Percentiles rank a stretch among this genome's conserved stretches.
Evolutionary conservation across 1,284 basidiomycete genomes (phyloP).

Genomic region (Ceratobasidium sp.): DNA sequence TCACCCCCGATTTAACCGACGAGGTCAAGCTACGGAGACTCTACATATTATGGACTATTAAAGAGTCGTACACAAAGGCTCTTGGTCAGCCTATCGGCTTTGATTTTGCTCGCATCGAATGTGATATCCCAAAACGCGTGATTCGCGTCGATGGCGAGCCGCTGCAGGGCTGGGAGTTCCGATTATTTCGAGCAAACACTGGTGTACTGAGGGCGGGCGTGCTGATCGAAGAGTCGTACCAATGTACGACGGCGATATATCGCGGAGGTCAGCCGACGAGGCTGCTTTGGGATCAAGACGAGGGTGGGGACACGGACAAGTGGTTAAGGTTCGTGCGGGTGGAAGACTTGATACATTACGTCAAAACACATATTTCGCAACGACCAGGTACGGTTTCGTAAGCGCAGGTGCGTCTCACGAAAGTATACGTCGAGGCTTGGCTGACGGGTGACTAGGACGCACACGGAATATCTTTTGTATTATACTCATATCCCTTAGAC

Average conservation of each 20-base stretch:
- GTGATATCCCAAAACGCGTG: constrained; percentile 73
- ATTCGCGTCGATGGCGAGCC: constrained; percentile 75
- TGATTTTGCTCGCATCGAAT: constrained; percentile 82
- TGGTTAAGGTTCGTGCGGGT: constrained; percentile 37
- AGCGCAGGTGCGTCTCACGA: background rate
- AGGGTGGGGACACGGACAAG: constrained; percentile 34
- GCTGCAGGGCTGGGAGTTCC: constrained; percentile 84
- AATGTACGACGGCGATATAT: constrained; percentile 45
- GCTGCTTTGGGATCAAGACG: constrained; percentile 38
- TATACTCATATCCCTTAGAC: too few relatives aligned
- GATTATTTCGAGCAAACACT: constrained; percentile 78
- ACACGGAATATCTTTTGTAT: too few relatives aligned
- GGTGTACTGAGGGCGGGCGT: constrained; percentile 60
- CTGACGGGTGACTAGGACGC: too few relatives aligned
- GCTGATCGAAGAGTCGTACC: constrained; percentile 46
- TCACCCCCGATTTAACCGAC: constrained; percentile 63
- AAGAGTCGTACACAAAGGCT: constrained; percentile 82
- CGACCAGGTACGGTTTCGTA: background rate
- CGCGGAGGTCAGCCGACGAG: constrained; percentile 37
- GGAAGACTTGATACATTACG: constrained; percentile 41
- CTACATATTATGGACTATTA: constrained; percentile 79
- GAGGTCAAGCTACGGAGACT: constrained; percentile 77
- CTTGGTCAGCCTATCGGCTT: constrained; percentile 81
- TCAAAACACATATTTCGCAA: constrained; percentile 40
- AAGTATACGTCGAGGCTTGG: too few relatives aligned